Evolutionary conservation across 228 moss, liverwort and hornwort genomes (phyloP).

Genomic region (Sphagnum magellanicum): DNA sequence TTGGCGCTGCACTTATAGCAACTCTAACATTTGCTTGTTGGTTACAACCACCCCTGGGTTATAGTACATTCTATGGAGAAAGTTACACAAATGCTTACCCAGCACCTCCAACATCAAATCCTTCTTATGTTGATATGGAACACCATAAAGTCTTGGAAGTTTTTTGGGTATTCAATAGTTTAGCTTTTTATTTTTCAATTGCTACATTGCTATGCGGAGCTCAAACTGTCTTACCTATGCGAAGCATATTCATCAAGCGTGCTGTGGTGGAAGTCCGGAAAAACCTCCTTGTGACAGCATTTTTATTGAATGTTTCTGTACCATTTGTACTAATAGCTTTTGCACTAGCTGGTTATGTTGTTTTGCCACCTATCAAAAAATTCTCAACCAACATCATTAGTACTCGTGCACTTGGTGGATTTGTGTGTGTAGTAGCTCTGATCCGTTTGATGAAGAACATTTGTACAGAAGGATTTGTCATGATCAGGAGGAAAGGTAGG

Average conservation of each 20-base stretch:
- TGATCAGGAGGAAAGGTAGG: no score
- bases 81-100: neutral
- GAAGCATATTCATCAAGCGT: neutral
- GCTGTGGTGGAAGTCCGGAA: neutral
- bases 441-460: neutral
- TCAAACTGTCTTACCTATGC: neutral
- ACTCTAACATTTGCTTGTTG: no score
- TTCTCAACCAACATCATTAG: neutral
- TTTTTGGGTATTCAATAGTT: constrained; percentile 2
- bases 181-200: neutral
- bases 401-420: neutral
- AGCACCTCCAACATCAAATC: neutral
- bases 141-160: neutral
- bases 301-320: neutral
- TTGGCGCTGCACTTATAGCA: no score
- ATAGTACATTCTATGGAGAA: neutral
- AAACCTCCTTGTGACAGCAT: neutral
- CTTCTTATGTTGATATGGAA: neutral
- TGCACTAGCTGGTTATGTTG: neutral
- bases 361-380: neutral
- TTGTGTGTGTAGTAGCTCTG: neutral
- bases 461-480: neutral
- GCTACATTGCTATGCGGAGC: neutral
- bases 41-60: neutral
- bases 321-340: constrained; percentile 1